Percentiles rank a stretch among this genome's conserved stretches.
These are phyloP conservation scores for Aegilops speltoides DNA, from an alignment of 176 grass and related monocot genomes.

Conservation along the genomic window DNA sequence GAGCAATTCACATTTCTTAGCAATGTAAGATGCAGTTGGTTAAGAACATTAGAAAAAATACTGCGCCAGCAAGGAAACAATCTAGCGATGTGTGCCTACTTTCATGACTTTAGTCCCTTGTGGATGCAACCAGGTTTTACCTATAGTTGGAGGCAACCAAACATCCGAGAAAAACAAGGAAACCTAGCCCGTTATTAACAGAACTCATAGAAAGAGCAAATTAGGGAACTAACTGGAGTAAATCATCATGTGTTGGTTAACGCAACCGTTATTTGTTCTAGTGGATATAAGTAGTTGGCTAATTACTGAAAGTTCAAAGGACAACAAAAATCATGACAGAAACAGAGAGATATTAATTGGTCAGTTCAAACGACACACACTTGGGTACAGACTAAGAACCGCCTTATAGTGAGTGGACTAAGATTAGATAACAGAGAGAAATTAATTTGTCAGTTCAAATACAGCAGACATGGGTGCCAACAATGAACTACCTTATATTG, in stretches of 20 bases:
- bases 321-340: not conserved
- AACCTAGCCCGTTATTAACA: not conserved
- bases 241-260: not conserved
- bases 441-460: not conserved
- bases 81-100: not conserved
- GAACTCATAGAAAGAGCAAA: not conserved
- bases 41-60: not conserved
- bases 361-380: not conserved
- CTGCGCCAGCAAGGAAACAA: not conserved
- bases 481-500: not conserved
- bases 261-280: not conserved
- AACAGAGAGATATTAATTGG: not conserved
- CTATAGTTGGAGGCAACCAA: not conserved
- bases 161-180: not conserved
- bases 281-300: not conserved
- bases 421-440: not conserved
- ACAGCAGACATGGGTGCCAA: not conserved
- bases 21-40: not conserved
- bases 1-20: not conserved
- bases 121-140: not conserved
- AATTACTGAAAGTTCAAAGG: not conserved
- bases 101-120: not conserved
- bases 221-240: constrained; percentile 4
- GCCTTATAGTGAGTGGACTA: not conserved
- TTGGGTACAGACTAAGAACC: not conserved